Conservation (phyloP, 75 land plant species). For the Picea glauca region DNA sequence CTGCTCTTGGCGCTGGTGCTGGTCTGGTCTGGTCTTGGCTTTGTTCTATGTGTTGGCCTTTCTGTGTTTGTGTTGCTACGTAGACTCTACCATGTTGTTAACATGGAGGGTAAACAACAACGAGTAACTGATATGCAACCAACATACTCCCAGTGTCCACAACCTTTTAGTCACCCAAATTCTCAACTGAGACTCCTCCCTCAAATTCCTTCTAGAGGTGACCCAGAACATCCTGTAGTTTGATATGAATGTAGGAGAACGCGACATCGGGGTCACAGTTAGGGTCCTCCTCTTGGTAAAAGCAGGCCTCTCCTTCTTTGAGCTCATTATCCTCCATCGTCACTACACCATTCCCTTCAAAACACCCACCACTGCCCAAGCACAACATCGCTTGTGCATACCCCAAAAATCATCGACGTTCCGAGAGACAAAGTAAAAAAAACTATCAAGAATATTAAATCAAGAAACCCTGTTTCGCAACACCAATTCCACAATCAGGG, state of each 20-base stretch:
- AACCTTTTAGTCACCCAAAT: no score
- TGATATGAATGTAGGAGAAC: slow-evolving; percentile 68
- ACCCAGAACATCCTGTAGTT: slow-evolving; percentile 56
- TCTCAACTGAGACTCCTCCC: no score
- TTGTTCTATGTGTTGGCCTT: no score
- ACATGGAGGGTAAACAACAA: neutral
- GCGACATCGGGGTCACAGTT: no score
- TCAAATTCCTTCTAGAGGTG: slow-evolving; percentile 78
- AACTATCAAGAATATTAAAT: neutral
- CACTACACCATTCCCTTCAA: no score
- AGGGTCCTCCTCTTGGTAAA: slow-evolving; percentile 16
- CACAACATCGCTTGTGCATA: neutral
- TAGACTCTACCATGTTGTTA: neutral
- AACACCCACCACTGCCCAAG: no score
- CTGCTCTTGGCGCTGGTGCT: no score
- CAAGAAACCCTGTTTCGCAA: neutral
- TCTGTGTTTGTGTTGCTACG: no score
- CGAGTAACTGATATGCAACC: no score
- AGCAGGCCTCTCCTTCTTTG: slow-evolving; percentile 81
- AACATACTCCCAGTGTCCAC: no score
- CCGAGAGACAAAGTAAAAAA: neutral
- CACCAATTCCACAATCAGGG: neutral
- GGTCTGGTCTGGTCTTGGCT: no score
- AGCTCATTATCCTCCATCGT: no score
- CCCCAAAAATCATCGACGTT: neutral